Percentiles rank a stretch among this genome's conserved stretches.
phyloP scores from a whole-genome alignment of 2,329 filamentous ascomycete genomes.

The Neospermospora avenae region DNA sequence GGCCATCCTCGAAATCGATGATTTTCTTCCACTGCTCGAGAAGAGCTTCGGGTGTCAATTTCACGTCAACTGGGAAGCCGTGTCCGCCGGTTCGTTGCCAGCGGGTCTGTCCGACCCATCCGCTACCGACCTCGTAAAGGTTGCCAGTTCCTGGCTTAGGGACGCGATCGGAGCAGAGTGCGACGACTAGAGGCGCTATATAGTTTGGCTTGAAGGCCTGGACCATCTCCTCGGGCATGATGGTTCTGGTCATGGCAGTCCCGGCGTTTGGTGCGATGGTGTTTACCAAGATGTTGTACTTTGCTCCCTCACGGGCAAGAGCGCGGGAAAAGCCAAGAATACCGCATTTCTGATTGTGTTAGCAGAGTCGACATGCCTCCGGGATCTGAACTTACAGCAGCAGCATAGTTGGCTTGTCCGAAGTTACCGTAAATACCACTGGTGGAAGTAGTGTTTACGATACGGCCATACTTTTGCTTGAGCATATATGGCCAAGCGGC shows the following conservation, averaged over 20 bases:
- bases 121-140: slow-evolving; percentile 91
- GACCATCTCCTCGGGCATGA: slow-evolving; percentile 95
- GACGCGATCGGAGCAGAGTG: slow-evolving; percentile 80
- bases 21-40: slow-evolving; percentile 73
- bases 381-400: slow-evolving; percentile 60
- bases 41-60: slow-evolving; percentile 82
- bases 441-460: slow-evolving; percentile 95
- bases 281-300: slow-evolving; percentile 98
- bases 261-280: slow-evolving; percentile 97
- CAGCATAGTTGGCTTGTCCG: slow-evolving; percentile 95
- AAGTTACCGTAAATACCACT: slow-evolving; percentile 99
- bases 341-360: slow-evolving; percentile 65
- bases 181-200: slow-evolving; percentile 87
- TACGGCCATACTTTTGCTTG: slow-evolving; percentile 97
- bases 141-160: slow-evolving; percentile 81
- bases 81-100: slow-evolving; percentile 92
- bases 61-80: slow-evolving; percentile 84
- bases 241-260: slow-evolving; percentile 88
- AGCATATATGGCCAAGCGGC: slow-evolving; percentile 97
- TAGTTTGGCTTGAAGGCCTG: slow-evolving; percentile 99
- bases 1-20: slow-evolving; percentile 80
- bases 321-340: slow-evolving; percentile 95
- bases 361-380: slow-evolving; percentile 31
- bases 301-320: slow-evolving; percentile 85
- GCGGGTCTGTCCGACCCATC: slow-evolving; percentile 87